phyloP scores from a whole-genome alignment of 1,284 basidiomycete species.

The Ceratobasidium sp. region DNA sequence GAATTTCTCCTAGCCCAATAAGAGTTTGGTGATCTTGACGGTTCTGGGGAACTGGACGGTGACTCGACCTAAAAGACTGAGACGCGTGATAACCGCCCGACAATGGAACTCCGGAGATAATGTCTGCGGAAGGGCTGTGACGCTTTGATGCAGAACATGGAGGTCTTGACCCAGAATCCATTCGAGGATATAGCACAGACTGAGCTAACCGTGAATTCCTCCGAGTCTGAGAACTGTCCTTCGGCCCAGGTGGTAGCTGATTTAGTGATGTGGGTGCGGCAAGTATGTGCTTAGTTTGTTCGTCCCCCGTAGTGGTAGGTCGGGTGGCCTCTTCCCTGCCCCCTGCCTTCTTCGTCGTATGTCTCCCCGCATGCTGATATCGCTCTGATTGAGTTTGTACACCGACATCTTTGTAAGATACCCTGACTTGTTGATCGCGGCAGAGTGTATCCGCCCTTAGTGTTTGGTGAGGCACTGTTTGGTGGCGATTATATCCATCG shows the following conservation, averaged over 20 bases:
- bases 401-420: not conserved
- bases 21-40: too few species aligned
- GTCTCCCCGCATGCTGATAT: not conserved
- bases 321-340: not conserved
- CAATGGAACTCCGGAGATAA: not conserved
- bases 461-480: not conserved
- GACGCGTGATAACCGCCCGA: not conserved
- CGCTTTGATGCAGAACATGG: not conserved
- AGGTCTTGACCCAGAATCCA: not conserved
- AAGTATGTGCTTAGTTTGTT: not conserved
- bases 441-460: not conserved
- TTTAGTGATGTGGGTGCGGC: not conserved
- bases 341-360: too few species aligned
- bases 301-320: not conserved
- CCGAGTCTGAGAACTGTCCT: not conserved
- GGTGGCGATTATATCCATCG: not conserved
- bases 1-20: too few species aligned
- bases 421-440: not conserved
- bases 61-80: too few species aligned
- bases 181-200: not conserved
- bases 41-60: too few species aligned
- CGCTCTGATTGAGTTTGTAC: conserved; percentile 17
- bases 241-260: not conserved
- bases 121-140: not conserved
- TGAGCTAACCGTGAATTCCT: not conserved